Evolutionary conservation across 2,329 filamentous ascomycete genomes (phyloP), one percentile per base, ranked within the genome.

Genomic region (Aspergillus sp.): DNA sequence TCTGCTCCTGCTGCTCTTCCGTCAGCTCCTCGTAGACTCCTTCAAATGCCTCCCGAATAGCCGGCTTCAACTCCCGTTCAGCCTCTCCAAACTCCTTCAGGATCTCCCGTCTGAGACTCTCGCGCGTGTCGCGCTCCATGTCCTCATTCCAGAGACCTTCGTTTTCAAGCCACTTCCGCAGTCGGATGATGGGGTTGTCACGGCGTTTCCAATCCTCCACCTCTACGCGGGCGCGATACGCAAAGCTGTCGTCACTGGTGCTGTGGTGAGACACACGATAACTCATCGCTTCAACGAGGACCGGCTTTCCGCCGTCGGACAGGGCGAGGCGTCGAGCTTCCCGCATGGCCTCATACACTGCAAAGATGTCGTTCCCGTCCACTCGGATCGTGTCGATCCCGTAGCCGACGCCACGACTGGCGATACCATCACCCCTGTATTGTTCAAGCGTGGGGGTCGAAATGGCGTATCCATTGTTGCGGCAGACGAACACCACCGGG

Each of bases 241-340:
- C 94, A 66, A 97, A 99, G 21, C 89, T 94, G 74, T 99, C 94
- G 67, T 99, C 94, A 0, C 89, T 94, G 0, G 94, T 99, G 72
- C 91, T 96, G 76, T 99, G 94, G 69, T 99, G 91, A 5, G 89
- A 93, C 41, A 97, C 92, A n/a, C 94, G 91, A 74, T 99, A 99
- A 20, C 89, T 93, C 89, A 99, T 96, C 51, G 91, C 91, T 74
- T 99, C 94, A 38, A 99, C 88, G 6, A 99, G 77, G 0, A 99
- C 83, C 0, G 91, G 91, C 57, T 83, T 85, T 3, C 90, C 89
- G n/a, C 89, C 90, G 41, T 89, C 85, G 51, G 88, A 78, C 3
- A 97, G 80, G 0, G 93, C 92, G 65, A 93, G 83, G 45, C 83
- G 80, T 2, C 92, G 83, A 0, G 94, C 94, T 68, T 83, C 82